Evolutionary conservation across 306 rosid genomes (phyloP).

Genomic region (Fagus crenata): DNA sequence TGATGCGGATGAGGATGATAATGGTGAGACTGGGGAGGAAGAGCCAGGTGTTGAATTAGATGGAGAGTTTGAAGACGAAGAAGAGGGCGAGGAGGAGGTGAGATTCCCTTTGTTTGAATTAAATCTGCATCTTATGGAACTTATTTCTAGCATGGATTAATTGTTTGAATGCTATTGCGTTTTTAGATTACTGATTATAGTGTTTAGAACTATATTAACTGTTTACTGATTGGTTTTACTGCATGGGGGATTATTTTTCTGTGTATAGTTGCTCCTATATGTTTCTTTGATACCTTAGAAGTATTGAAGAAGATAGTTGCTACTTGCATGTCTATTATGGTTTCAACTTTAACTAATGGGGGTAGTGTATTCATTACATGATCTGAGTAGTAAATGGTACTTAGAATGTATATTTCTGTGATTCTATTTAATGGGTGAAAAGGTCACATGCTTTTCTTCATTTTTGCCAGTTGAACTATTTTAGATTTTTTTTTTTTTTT

Average conservation of each 20-base stretch:
- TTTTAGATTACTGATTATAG: conserved; percentile 3
- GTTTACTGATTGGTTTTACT: no score
- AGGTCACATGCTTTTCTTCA: not conserved
- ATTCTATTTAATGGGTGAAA: not conserved
- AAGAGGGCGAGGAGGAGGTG: conserved; percentile 69
- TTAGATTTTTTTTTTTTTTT: no score
- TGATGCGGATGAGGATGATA: conserved; percentile 77
- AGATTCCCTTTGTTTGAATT: conserved; percentile 32
- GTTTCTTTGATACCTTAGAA: not conserved
- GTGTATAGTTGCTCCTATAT: not conserved
- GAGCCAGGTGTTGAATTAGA: conserved; percentile 60
- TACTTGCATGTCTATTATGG: not conserved
- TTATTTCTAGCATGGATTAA: not conserved
- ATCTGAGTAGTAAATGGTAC: not conserved
- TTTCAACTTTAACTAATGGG: not conserved
- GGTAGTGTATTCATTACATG: not conserved
- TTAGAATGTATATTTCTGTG: not conserved
- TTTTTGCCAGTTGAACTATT: not conserved
- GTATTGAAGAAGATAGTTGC: not conserved
- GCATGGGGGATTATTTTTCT: not conserved
- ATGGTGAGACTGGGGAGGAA: conserved; percentile 85
- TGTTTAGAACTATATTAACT: no score
- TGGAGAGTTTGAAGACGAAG: conserved; percentile 70
- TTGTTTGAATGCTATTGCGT: not conserved
- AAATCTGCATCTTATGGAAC: not conserved